These are phyloP conservation scores for Neurospora sp. DNA, from an alignment of 495 filamentous ascomycete genomes.

Conservation along the genomic window DNA sequence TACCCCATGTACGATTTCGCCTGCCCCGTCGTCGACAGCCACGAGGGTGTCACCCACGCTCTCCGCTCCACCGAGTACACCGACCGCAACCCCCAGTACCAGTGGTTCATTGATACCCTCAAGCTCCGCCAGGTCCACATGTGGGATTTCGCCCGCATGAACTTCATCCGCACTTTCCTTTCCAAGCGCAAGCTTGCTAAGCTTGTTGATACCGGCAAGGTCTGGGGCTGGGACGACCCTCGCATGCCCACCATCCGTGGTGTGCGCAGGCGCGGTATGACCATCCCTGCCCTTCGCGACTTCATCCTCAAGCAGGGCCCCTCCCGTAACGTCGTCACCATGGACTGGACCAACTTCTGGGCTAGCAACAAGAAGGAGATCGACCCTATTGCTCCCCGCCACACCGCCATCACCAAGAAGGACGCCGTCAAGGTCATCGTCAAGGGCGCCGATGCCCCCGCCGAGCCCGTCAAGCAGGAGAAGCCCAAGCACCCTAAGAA, in stretches of 20 bases:
- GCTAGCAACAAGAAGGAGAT: conserved; percentile 93
- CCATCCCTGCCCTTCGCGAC: conserved; percentile 74
- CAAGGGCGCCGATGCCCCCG: conserved; percentile 51
- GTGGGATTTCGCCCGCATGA: conserved; percentile 97
- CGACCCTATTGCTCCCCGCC: conserved; percentile 75
- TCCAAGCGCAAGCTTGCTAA: conserved; percentile 95
- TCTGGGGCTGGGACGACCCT: conserved; percentile 92
- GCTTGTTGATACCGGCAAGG: conserved; percentile 74
- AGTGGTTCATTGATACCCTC: conserved; percentile 86
- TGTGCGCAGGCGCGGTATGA: conserved; percentile 83
- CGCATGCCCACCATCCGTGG: conserved; percentile 91
- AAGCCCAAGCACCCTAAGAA: conserved; percentile 86
- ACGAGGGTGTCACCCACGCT: conserved; percentile 92
- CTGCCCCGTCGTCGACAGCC: conserved; percentile 80
- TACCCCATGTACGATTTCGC: conserved; percentile 96
- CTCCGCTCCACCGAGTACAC: conserved; percentile 94
- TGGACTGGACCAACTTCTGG: conserved; percentile 91
- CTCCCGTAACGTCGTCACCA: conserved; percentile 75
- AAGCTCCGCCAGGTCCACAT: conserved; percentile 82
- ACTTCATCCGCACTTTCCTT: conserved; percentile 83
- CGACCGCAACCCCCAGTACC: conserved; percentile 93
- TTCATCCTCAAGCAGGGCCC: conserved; percentile 93
- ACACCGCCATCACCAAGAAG: conserved; percentile 66
- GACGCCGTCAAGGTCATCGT: conserved; percentile 58
- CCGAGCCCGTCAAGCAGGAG: conserved; percentile 54